Percentiles rank a stretch among this genome's conserved stretches.
phyloP scores from a whole-genome alignment of 108 stramenopile species.

The Cyclotella kingstonii region DNA sequence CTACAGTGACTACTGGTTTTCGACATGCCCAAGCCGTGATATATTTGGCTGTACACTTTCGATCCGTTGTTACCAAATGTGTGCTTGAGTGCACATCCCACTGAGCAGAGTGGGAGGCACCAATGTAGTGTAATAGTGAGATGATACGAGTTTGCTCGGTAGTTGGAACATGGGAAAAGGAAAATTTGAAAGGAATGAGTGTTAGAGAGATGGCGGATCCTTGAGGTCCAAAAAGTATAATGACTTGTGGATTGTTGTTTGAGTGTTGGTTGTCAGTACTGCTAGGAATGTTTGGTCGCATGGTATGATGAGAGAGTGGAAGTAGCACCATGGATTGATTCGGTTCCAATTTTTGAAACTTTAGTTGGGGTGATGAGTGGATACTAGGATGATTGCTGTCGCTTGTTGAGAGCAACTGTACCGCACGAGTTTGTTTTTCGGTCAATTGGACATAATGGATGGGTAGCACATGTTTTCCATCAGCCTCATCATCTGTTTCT shows the following conservation, averaged over 20 bases:
- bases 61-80: conserved; percentile 39
- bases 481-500: conserved; percentile 38
- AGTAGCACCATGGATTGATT: conserved; percentile 33
- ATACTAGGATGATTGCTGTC: no score
- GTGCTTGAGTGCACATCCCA: conserved; percentile 42
- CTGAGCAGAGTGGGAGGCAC: conserved; percentile 25
- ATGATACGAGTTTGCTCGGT: conserved; percentile 9
- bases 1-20: conserved; percentile 29
- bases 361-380: no score
- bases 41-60: conserved; percentile 40
- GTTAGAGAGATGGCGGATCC: conserved; percentile 41
- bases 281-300: no score
- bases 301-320: conserved; percentile 28
- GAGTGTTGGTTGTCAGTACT: conserved; percentile 1
- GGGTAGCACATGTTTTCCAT: neutral
- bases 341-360: conserved; percentile 25
- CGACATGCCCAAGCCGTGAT: conserved; percentile 52
- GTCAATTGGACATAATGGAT: conserved; percentile 31
- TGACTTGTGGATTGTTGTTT: conserved; percentile 17
- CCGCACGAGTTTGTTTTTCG: conserved; percentile 34
- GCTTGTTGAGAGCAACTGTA: conserved; percentile 10
- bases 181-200: conserved; percentile 38
- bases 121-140: conserved; percentile 32
- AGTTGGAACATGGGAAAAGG: conserved; percentile 30
- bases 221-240: conserved; percentile 35